Evolutionary conservation across 208 protist genomes (phyloP).

Genomic region (Crithidia acanthocephali): DNA sequence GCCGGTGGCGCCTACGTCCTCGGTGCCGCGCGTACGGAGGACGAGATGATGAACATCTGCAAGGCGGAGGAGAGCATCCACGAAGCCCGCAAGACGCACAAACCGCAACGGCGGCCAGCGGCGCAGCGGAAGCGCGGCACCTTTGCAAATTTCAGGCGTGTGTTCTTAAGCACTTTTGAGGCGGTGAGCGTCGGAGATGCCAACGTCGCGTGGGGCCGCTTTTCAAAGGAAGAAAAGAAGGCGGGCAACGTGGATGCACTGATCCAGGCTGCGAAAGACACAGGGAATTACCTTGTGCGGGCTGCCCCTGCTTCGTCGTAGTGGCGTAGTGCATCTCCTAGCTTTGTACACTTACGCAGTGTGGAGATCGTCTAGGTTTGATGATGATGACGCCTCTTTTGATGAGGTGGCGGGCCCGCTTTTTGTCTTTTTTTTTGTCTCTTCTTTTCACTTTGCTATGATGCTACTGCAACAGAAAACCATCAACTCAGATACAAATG

Average conservation of each 20-base stretch:
- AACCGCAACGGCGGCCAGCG: background rate
- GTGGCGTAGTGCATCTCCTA: no score
- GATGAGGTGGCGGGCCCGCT: no score
- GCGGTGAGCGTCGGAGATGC: slow-evolving; percentile 44
- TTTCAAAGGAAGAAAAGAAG: slow-evolving; percentile 21
- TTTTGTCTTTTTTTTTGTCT: no score
- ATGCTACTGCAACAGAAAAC: no score
- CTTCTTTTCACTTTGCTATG: no score
- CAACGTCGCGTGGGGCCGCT: slow-evolving; percentile 36
- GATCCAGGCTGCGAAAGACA: slow-evolving; percentile 21
- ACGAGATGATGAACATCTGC: slow-evolving; percentile 5
- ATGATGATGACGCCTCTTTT: no score
- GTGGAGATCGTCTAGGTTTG: no score
- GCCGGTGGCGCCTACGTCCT: slow-evolving; percentile 42
- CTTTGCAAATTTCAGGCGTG: slow-evolving; percentile 33
- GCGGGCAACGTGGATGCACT: slow-evolving; percentile 17
- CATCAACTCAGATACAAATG: no score
- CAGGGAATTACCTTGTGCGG: slow-evolving; percentile 19
- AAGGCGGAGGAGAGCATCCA: background rate
- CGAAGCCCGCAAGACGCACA: background rate
- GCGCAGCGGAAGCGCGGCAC: background rate
- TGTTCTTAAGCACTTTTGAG: slow-evolving; percentile 44
- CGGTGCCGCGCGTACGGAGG: background rate
- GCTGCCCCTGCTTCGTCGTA: background rate
- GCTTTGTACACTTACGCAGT: no score